phyloP scores from a whole-genome alignment of 306 rosid genomes.

The Medicago lupulina region DNA sequence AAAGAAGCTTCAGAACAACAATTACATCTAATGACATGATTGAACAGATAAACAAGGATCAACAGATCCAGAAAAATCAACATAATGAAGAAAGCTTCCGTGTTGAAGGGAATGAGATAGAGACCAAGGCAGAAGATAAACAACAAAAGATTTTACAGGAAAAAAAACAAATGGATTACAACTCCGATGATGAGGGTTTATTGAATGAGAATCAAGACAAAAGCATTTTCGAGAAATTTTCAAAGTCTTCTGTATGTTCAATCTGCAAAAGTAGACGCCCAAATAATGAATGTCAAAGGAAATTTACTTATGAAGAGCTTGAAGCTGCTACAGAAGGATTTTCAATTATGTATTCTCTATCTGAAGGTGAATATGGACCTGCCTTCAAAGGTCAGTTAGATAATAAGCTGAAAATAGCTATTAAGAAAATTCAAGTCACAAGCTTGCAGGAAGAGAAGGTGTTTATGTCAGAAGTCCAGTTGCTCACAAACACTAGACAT shows the following conservation, averaged over 20 bases:
- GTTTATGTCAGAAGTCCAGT: slow-evolving; percentile 61
- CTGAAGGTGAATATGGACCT: slow-evolving; percentile 64
- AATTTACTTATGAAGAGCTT: slow-evolving; percentile 67
- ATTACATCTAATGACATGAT: slow-evolving; percentile 15
- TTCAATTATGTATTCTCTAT: slow-evolving; percentile 57
- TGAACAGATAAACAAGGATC: neutral
- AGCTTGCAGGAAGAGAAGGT: slow-evolving; percentile 63
- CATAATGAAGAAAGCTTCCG: slow-evolving; percentile 17
- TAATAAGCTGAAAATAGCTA: slow-evolving; percentile 59
- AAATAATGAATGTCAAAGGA: slow-evolving; percentile 47
- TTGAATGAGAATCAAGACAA: slow-evolving; percentile 14
- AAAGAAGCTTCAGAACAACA: neutral
- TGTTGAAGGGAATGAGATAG: slow-evolving; percentile 5
- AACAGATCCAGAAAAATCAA: slow-evolving; percentile 22
- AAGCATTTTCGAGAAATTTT: slow-evolving; percentile 31
- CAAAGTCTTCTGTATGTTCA: slow-evolving; percentile 52
- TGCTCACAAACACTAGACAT: slow-evolving; percentile 68
- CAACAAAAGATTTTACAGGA: slow-evolving; percentile 23
- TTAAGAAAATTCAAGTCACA: slow-evolving; percentile 63
- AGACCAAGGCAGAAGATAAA: neutral
- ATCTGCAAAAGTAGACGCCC: slow-evolving; percentile 61
- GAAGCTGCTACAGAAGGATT: slow-evolving; percentile 66
- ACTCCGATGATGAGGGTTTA: slow-evolving; percentile 23
- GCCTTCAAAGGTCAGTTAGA: slow-evolving; percentile 61
- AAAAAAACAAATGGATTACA: slow-evolving; percentile 35